Percentiles rank a stretch among this genome's conserved stretches.
Evolutionary conservation across 2,329 filamentous ascomycete species (phyloP).

Genomic region (Cordyceps javanica): DNA sequence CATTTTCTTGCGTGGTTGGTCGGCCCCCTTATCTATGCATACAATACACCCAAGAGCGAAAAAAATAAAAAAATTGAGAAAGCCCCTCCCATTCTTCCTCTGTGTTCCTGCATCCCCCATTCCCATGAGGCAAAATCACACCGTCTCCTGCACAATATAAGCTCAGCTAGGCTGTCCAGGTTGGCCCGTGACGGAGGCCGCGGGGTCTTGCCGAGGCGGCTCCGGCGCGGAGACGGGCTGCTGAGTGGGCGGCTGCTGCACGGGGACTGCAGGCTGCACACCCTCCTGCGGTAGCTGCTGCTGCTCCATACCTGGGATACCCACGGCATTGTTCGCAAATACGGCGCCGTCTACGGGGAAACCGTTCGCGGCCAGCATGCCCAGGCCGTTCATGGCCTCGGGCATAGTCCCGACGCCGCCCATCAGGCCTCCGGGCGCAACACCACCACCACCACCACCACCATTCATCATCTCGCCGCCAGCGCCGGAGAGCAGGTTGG

Average conservation of each 20-base stretch:
- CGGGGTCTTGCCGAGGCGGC: not conserved
- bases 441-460: not conserved
- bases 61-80: no score
- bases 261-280: not conserved
- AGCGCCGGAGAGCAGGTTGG: conserved; percentile 34
- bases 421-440: no score
- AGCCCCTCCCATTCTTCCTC: no score
- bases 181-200: not conserved
- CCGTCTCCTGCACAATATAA: not conserved
- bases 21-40: no score
- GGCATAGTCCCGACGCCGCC: no score
- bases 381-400: conserved; percentile 1
- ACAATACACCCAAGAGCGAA: not conserved
- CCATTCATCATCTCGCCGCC: not conserved
- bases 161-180: not conserved
- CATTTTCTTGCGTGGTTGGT: not conserved
- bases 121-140: not conserved
- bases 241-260: not conserved
- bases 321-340: not conserved
- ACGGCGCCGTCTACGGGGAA: not conserved
- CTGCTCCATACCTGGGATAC: not conserved
- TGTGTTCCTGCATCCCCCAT: not conserved
- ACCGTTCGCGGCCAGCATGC: not conserved
- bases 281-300: not conserved
- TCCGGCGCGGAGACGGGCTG: conserved; percentile 4